A percentile compares a stretch with the other conserved stretches of the same genome.
These are phyloP conservation scores for Coprinellus micaceus DNA, from an alignment of 768 basidiomycete species.

Conservation along the genomic window DNA sequence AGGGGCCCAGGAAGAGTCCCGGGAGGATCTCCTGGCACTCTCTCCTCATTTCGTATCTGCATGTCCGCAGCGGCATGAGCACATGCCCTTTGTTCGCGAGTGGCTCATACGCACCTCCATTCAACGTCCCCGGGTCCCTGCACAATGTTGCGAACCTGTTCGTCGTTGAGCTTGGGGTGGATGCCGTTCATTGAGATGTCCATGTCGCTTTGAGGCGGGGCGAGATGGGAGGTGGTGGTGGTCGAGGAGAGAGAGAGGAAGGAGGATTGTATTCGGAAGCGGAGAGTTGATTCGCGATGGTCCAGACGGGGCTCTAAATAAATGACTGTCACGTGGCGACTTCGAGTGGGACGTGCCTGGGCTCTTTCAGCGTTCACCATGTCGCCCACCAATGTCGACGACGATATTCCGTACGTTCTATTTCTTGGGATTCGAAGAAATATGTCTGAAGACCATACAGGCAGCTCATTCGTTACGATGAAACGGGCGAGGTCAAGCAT, in stretches of 20 bases:
- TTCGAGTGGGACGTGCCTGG: conserved; percentile 3
- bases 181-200: conserved; percentile 5
- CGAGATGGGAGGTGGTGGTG: neutral
- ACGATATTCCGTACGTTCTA: conserved; percentile 54
- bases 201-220: neutral
- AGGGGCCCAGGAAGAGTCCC: conserved; percentile 79
- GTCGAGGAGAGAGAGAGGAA: neutral
- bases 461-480: conserved; percentile 14
- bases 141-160: conserved; percentile 56
- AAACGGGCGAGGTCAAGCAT: neutral
- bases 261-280: neutral
- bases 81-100: no score
- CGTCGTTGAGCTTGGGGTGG: conserved; percentile 25
- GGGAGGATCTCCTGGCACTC: conserved; percentile 91
- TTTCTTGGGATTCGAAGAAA: neutral
- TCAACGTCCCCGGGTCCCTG: conserved; percentile 81
- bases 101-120: conserved; percentile 57
- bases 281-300: neutral
- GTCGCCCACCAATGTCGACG: conserved; percentile 41
- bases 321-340: conserved; percentile 7
- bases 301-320: neutral
- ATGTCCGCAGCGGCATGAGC: neutral
- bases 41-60: conserved; percentile 91
- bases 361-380: conserved; percentile 1
- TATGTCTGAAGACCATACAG: neutral